Conservation (phyloP, 768 basidiomycete species). For the Phaffia tasmanica region DNA sequence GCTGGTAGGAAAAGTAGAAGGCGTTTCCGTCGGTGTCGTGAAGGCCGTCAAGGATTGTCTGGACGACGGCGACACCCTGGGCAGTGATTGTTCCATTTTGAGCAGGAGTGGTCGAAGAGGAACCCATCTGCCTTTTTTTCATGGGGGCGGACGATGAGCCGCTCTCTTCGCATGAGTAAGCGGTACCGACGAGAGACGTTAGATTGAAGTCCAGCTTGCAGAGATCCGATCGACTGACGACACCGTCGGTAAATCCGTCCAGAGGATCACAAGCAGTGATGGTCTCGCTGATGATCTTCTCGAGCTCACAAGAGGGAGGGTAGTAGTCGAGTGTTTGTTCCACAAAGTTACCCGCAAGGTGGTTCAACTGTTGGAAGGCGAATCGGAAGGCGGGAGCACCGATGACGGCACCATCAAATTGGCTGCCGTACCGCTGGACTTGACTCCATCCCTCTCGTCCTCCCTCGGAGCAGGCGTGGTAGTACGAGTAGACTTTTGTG, state of each 20-base stretch:
- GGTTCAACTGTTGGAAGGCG: slow-evolving; percentile 19
- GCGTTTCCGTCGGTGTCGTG: too few species aligned
- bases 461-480: slow-evolving; percentile 24
- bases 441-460: slow-evolving; percentile 23
- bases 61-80: not conserved
- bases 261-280: slow-evolving; percentile 24
- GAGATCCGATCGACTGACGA: slow-evolving; percentile 25
- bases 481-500: slow-evolving; percentile 22
- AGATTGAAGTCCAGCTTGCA: slow-evolving; percentile 21
- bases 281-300: slow-evolving; percentile 16
- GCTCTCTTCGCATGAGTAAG: slow-evolving; percentile 7
- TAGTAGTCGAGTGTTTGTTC: slow-evolving; percentile 11
- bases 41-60: too few species aligned
- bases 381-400: slow-evolving; percentile 25
- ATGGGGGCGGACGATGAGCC: too few species aligned
- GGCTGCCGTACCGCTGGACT: slow-evolving; percentile 20
- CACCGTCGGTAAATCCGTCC: slow-evolving; percentile 24
- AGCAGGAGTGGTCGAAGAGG: slow-evolving; percentile 7
- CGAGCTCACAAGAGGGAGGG: slow-evolving; percentile 19
- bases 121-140: not conserved
- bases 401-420: slow-evolving; percentile 22
- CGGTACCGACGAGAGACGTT: slow-evolving; percentile 6
- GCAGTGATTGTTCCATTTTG: slow-evolving; percentile 6
- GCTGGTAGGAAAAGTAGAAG: too few species aligned
- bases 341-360: slow-evolving; percentile 3